Evolutionary conservation across 2,329 filamentous ascomycete genomes (phyloP), one percentile per base, ranked within the genome.

Genomic region (Pseudocercospora fuligena): DNA sequence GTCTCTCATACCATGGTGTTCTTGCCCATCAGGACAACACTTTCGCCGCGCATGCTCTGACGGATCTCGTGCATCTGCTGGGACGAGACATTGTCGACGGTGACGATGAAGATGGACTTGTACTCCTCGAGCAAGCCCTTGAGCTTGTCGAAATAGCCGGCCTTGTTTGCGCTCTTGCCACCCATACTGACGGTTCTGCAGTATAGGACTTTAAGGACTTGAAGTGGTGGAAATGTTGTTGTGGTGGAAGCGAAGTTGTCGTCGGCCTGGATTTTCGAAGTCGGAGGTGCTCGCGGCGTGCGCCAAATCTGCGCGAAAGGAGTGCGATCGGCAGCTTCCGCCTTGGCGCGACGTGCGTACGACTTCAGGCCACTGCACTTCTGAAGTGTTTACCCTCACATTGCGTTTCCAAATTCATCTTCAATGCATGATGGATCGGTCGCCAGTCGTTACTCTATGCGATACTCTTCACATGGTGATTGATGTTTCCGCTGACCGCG

Each of bases 21-120:
- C 91, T 97, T 98, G 82, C 94, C 95, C 95, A 98, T 98, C 86
- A 99, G 88, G 78, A 99, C 94, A 77, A 98, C 92, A 85, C 89
- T 94, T 84, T 97, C 86, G 72, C 90, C 91, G 82, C 95, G 94
- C 83, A 99, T 92, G 79, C 92, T 85, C 80, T 90, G 86, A 83
- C 95, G 92, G 84, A 99, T 98, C 90, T 99, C 95, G 92, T 99
- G 95, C 96, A 99, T 99, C 90, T 99, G 96, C 90, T 99, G 95
- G 77, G 95, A 99, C 84, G 91, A 93, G 90, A 99, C 95, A 99
- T 98, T 99, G 93, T 98, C 92, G 73, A 78, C 76, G 67, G 74
- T 73, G 72, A 79, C 77, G 84, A 99, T 94, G 92, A 99, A 98
- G 87, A 98, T 92, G 80, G 92, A 94, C 83, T 89, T 89, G 91